Conservation (phyloP, 2,329 filamentous ascomycete genomes). For the Penicillium sp. region DNA sequence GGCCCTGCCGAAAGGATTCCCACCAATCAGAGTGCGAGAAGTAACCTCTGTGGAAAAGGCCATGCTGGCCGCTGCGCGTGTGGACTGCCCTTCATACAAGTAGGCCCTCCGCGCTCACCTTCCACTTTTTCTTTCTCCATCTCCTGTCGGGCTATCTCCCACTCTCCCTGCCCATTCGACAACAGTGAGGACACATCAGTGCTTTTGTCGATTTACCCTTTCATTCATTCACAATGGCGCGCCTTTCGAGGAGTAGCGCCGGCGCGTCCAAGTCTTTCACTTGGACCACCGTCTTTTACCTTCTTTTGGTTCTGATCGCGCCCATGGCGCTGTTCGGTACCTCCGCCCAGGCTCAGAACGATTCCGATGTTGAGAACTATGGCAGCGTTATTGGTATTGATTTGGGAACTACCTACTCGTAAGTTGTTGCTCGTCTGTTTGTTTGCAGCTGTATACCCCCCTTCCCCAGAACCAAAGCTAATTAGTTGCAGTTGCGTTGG, state of each 20-base stretch:
- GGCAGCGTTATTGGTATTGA: slow-evolving; percentile 95
- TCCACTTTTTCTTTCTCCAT: slow-evolving; percentile 24
- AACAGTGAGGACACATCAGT: slow-evolving; percentile 16
- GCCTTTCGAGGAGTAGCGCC: slow-evolving; percentile 57
- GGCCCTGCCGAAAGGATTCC: neutral
- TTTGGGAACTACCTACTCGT: slow-evolving; percentile 81
- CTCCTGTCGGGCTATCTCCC: slow-evolving; percentile 24
- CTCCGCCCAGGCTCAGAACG: slow-evolving; percentile 68
- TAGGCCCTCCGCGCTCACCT: slow-evolving; percentile 26
- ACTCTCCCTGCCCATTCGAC: slow-evolving; percentile 1
- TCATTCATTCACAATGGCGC: slow-evolving; percentile 55
- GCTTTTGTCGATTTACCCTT: slow-evolving; percentile 8
- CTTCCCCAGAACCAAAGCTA: slow-evolving; percentile 12
- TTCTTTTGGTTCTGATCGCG: slow-evolving; percentile 82
- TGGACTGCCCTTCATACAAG: slow-evolving; percentile 39
- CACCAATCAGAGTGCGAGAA: slow-evolving; percentile 43
- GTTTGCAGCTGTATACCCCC: neutral
- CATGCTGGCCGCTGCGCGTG: slow-evolving; percentile 46
- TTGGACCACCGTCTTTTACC: slow-evolving; percentile 90
- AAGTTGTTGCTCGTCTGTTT: slow-evolving; percentile 18
- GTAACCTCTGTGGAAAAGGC: slow-evolving; percentile 50
- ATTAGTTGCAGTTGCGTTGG: slow-evolving; percentile 75
- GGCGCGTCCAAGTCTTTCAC: slow-evolving; percentile 71
- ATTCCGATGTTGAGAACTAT: slow-evolving; percentile 74
- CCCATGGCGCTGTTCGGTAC: slow-evolving; percentile 82